A percentile compares a stretch with the other conserved stretches of the same genome.
These are phyloP conservation scores for Volutella citrinella DNA, from an alignment of 2,329 filamentous ascomycete species.

Conservation along the genomic window DNA sequence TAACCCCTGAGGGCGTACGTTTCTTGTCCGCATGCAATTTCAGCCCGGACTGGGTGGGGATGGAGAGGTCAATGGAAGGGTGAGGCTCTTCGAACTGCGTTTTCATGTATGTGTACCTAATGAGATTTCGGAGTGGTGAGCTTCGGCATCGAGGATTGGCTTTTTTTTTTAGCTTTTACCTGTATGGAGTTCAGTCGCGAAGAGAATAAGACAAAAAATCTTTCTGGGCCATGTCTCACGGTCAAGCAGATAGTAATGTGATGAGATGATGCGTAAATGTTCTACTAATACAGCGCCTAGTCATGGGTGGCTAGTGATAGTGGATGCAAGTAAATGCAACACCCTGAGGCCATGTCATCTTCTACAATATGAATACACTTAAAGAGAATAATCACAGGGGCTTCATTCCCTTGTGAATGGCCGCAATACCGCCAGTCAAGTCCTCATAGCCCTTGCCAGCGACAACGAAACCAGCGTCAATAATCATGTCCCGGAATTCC, in stretches of 20 bases:
- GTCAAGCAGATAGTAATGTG: too few relatives aligned
- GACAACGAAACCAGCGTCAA: constrained; percentile 79
- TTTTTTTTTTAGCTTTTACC: constrained; percentile 30
- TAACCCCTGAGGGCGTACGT: constrained; percentile 16
- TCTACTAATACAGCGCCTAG: too few relatives aligned
- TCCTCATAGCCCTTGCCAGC: constrained; percentile 85
- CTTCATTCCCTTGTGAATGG: constrained; percentile 96
- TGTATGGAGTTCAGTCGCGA: constrained; percentile 31
- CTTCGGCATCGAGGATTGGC: constrained; percentile 27
- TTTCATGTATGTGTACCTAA: constrained; percentile 37
- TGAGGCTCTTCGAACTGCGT: constrained; percentile 19
- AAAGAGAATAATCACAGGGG: constrained; percentile 40
- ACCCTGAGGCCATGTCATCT: too few relatives aligned
- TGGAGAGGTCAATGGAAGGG: constrained; percentile 21
- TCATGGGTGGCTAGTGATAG: too few relatives aligned
- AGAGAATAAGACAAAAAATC: constrained; percentile 24
- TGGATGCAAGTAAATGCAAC: too few relatives aligned
- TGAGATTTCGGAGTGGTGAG: constrained; percentile 30
- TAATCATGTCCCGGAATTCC: constrained; percentile 80
- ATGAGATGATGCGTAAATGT: too few relatives aligned
- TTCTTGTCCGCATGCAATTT: constrained; percentile 21
- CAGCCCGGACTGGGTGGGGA: constrained; percentile 14
- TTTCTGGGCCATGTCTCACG: constrained; percentile 25
- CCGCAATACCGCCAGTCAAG: constrained; percentile 86
- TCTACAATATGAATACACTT: too few relatives aligned